These are phyloP conservation scores for Dillenia turbinata DNA, from an alignment of 164 flowering plant genomes.

Conservation along the genomic window DNA sequence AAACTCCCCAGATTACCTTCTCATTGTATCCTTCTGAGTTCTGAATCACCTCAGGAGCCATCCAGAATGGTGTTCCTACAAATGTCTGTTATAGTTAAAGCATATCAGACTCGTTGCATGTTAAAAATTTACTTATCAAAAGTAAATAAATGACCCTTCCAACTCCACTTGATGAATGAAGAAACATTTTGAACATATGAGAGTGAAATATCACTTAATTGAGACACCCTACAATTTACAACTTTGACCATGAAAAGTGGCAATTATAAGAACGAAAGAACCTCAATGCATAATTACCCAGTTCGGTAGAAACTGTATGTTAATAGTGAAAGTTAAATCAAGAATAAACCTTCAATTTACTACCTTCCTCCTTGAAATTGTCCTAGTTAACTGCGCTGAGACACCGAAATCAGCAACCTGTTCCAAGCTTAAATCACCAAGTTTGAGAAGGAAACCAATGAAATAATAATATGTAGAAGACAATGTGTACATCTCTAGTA, in stretches of 20 bases:
- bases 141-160: no score
- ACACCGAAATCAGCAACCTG: constrained; percentile 99
- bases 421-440: constrained; percentile 17
- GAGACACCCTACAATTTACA: no score
- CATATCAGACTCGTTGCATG: constrained; percentile 15
- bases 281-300: no score
- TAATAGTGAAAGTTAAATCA: constrained; percentile 1
- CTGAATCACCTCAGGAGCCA: constrained; percentile 99
- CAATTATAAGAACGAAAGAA: no score
- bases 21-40: constrained; percentile 96
- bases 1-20: constrained; percentile 46
- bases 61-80: constrained; percentile 99
- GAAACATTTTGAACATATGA: no score
- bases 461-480: neutral
- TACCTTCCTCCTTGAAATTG: constrained; percentile 99
- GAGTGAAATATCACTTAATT: no score
- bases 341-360: constrained; percentile 1
- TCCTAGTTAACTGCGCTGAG: constrained; percentile 94
- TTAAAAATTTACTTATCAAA: neutral
- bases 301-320: no score
- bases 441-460: constrained; percentile 1
- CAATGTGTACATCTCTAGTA: no score
- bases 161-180: no score
- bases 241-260: no score
- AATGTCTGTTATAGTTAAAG: constrained; percentile 66